Evolutionary conservation across 345 rosid species (phyloP), one percentile per base, ranked within the genome.

Genomic region (Moricandia moricandioides): DNA sequence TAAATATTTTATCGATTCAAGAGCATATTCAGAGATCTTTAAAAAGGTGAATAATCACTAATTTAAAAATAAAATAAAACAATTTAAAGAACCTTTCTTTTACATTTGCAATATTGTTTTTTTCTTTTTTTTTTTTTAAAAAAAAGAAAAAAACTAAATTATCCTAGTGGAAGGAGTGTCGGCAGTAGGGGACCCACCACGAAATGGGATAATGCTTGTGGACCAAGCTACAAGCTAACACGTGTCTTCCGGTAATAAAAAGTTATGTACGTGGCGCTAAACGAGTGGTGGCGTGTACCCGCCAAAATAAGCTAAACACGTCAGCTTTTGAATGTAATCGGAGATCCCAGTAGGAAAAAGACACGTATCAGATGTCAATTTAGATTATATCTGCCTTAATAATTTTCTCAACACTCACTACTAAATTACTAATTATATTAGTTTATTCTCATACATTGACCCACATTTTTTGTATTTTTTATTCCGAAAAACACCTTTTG

Each of bases 131-230:
- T 13, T 6, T 27, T 58, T 17, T 3, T 3, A 33, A 70, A 45
- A 16, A 9, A 24, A 37, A 40, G 51, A 5, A 26, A 3, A 24
- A 7, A 52, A 4, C 2, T n/a, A 31, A 35, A 34, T 16, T 14
- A 70, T 31, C 34, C n/a, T 30, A 7, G 70, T 62, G 47, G 27
- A 30, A 59, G 58, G 30, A 43, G 80, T 55, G 79, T 76, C 79
- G 80, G 80, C 75, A 76, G 30, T 1, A 30, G 18, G 26, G 72
- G 67, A 65, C 72, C 76, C 45, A 29, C 72, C 80, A 77, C 76
- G 17, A 43, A 39, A 14, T 11, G 55, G 51, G 67, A 70, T 77
- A 70, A 58, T 34, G 75, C 52, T 69, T 62, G 47, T 62, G 60
- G 31, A 62, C 58, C 72, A 67, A 68, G 62, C 43, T 51, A 4